A percentile compares a stretch with the other conserved stretches of the same genome.
Evolutionary conservation across 768 basidiomycete species (phyloP).

Genomic region (Boletus reticuloceps): DNA sequence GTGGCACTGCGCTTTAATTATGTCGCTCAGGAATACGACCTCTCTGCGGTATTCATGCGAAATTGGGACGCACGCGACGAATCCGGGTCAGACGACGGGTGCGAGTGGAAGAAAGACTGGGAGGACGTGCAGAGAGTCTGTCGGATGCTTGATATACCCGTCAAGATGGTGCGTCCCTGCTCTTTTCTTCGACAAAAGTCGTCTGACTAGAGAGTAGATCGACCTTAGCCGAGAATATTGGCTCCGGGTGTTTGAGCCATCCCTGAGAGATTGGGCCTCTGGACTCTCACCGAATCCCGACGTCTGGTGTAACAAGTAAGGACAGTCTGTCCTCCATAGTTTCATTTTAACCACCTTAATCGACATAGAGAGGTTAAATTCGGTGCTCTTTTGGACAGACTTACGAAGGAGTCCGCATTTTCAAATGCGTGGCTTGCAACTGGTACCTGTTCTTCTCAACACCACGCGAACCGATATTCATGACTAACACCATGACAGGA

Average conservation of each 20-base stretch:
- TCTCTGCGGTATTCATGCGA: slow-evolving; percentile 91
- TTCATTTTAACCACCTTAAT: neutral
- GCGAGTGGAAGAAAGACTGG: slow-evolving; percentile 97
- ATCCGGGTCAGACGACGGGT: slow-evolving; percentile 72
- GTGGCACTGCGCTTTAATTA: neutral
- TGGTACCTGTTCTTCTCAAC: slow-evolving; percentile 40
- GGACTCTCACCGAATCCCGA: slow-evolving; percentile 93
- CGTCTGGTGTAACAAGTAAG: slow-evolving; percentile 83
- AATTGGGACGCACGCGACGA: slow-evolving; percentile 94
- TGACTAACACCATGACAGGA: slow-evolving; percentile 40
- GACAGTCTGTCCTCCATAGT: too few relatives aligned
- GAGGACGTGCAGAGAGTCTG: slow-evolving; percentile 85
- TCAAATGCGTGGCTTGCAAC: slow-evolving; percentile 75
- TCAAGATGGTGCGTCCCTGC: slow-evolving; percentile 51
- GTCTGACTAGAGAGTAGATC: slow-evolving; percentile 43
- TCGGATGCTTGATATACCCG: slow-evolving; percentile 67
- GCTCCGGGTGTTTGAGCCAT: slow-evolving; percentile 87
- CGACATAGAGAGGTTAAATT: slow-evolving; percentile 82
- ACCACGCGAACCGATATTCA: neutral
- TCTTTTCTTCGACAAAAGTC: neutral
- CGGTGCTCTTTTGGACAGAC: slow-evolving; percentile 69
- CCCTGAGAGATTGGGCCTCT: slow-evolving; percentile 69
- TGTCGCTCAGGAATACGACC: slow-evolving; percentile 61
- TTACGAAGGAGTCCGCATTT: slow-evolving; percentile 37
- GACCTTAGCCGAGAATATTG: slow-evolving; percentile 92